Percentiles rank a stretch among this genome's conserved stretches.
These are phyloP conservation scores for Fermentozyma sake DNA, from an alignment of 1,139 yeast genomes.

Conservation along the genomic window DNA sequence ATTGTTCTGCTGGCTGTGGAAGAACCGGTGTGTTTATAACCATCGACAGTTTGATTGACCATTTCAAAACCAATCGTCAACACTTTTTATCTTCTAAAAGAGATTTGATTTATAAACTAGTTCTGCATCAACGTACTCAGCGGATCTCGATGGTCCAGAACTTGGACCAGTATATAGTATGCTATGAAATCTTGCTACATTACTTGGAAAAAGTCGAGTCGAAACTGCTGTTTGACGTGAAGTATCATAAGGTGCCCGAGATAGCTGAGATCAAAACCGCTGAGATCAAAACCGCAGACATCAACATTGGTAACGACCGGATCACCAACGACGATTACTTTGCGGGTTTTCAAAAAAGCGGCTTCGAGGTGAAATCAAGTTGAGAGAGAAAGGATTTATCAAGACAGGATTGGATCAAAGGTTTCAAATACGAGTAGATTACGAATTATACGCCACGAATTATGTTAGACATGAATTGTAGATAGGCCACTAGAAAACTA, in stretches of 20 bases:
- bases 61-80: conserved; percentile 6
- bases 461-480: too few relatives aligned
- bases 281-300: conserved; percentile 5
- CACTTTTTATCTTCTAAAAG: conserved; percentile 7
- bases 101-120: conserved; percentile 28
- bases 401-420: too few relatives aligned
- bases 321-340: too few relatives aligned
- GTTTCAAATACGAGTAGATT: too few relatives aligned
- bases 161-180: conserved; percentile 39
- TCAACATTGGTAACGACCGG: conserved; percentile 2
- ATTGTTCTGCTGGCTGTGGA: conserved; percentile 16
- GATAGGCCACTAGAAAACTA: too few relatives aligned
- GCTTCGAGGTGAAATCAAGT: too few relatives aligned
- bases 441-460: too few relatives aligned
- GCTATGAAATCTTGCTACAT: conserved; percentile 36
- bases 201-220: conserved; percentile 16
- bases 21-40: conserved; percentile 17
- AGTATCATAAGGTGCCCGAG: too few relatives aligned
- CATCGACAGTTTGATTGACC: conserved; percentile 12
- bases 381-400: too few relatives aligned
- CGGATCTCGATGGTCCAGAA: conserved; percentile 46
- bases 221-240: too few relatives aligned
- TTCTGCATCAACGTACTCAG: conserved; percentile 40
- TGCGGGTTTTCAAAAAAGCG: conserved; percentile 7
- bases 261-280: too few relatives aligned